Percentiles rank a stretch among this genome's conserved stretches.
phyloP scores from a whole-genome alignment of 1,284 basidiomycete genomes.

The Wallemia hederae region DNA sequence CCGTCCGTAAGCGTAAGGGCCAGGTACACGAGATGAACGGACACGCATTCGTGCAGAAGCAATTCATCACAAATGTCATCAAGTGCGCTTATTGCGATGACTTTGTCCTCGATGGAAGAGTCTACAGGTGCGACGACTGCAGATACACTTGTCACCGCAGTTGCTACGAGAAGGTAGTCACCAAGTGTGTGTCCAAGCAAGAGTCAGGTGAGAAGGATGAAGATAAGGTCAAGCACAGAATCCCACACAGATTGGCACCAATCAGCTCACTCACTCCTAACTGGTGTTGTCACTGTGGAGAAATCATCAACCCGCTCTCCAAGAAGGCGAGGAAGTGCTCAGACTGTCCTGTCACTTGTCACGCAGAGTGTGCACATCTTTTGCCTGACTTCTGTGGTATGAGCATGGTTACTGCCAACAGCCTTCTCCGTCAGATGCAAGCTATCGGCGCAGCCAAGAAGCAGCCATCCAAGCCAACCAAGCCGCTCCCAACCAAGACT shows the following conservation, averaged over 20 bases:
- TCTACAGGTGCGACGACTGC: conserved; percentile 98
- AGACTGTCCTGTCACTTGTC: conserved; percentile 87
- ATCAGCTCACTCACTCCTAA: conserved; percentile 93
- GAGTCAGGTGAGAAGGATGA: conserved; percentile 68
- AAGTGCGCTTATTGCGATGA: conserved; percentile 94
- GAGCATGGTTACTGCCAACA: conserved; percentile 98
- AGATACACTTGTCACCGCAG: conserved; percentile 97
- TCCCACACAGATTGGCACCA: conserved; percentile 91
- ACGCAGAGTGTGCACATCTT: conserved; percentile 89
- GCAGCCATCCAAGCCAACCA: conserved; percentile 2
- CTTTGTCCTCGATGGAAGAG: conserved; percentile 83
- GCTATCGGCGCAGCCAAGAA: conserved; percentile 22
- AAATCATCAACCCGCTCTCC: conserved; percentile 79
- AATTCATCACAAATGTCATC: conserved; percentile 89
- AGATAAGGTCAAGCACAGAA: conserved; percentile 97
- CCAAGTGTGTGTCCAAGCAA: conserved; percentile 95
- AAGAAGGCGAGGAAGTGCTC: conserved; percentile 79
- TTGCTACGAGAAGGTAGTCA: conserved; percentile 95
- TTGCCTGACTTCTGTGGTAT: conserved; percentile 99
- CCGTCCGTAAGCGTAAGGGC: conserved; percentile 86
- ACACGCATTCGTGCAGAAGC: conserved; percentile 85
- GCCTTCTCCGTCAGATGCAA: conserved; percentile 61
- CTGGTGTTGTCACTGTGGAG: conserved; percentile 98
- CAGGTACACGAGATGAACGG: conserved; percentile 99
- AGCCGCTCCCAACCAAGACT: not conserved